phyloP scores from a whole-genome alignment of 2,329 filamentous ascomycete genomes.

The Periconia digitata region DNA sequence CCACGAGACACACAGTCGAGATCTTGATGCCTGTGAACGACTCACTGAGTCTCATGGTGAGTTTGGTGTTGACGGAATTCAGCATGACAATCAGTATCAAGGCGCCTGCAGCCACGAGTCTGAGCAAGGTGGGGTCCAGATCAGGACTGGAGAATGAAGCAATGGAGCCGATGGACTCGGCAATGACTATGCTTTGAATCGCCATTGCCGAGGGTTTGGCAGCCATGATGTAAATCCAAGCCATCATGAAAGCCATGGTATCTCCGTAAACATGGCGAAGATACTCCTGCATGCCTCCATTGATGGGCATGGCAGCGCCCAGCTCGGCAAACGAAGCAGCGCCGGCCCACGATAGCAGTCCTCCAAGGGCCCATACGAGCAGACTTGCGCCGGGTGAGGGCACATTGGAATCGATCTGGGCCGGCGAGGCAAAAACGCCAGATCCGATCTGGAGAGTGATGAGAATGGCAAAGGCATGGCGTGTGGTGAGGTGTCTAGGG shows the following conservation, averaged over 20 bases:
- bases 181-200: slow-evolving; percentile 65
- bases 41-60: slow-evolving; percentile 45
- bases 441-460: slow-evolving; percentile 66
- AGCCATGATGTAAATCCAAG: slow-evolving; percentile 67
- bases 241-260: slow-evolving; percentile 62
- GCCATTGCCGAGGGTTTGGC: slow-evolving; percentile 67
- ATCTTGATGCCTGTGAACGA: slow-evolving; percentile 46
- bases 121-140: slow-evolving; percentile 32
- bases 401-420: slow-evolving; percentile 64
- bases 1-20: slow-evolving; percentile 33
- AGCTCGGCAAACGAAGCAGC: slow-evolving; percentile 64
- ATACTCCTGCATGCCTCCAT: slow-evolving; percentile 66
- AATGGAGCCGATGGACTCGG: slow-evolving; percentile 52
- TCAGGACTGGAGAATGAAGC: slow-evolving; percentile 31
- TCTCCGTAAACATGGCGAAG: slow-evolving; percentile 64
- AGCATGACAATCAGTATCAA: slow-evolving; percentile 45
- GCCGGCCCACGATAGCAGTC: slow-evolving; percentile 65
- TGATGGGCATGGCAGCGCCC: slow-evolving; percentile 63
- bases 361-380: slow-evolving; percentile 63
- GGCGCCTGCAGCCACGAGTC: slow-evolving; percentile 39
- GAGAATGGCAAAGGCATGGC: slow-evolving; percentile 58
- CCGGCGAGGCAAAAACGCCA: slow-evolving; percentile 66
- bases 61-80: slow-evolving; percentile 48
- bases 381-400: slow-evolving; percentile 62
- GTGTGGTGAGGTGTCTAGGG: slow-evolving; percentile 37